phyloP scores from a whole-genome alignment of 2,329 filamentous ascomycete species.

The Lasiodiplodia citricola region DNA sequence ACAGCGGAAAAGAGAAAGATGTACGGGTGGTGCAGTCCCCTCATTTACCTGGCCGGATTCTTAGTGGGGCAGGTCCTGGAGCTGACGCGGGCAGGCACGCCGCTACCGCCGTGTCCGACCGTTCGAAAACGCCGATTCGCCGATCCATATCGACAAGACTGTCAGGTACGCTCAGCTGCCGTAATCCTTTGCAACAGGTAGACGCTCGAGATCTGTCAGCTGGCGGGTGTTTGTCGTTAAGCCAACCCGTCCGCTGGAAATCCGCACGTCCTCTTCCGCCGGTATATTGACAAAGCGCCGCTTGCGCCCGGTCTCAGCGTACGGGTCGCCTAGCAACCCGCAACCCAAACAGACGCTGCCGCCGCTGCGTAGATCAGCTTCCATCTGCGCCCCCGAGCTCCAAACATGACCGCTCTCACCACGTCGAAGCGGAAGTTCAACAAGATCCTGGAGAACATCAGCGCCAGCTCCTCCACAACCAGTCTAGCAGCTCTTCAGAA shows the following conservation, averaged over 20 bases:
- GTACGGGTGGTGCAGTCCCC: slow-evolving; percentile 25
- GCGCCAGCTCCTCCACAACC: slow-evolving; percentile 56
- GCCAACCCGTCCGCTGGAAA: background rate
- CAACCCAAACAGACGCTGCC: slow-evolving; percentile 18
- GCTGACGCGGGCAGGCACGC: slow-evolving; percentile 20
- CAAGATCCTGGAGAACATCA: slow-evolving; percentile 67
- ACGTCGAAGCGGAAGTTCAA: slow-evolving; percentile 86
- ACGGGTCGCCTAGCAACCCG: slow-evolving; percentile 25
- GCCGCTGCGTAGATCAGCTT: slow-evolving; percentile 20
- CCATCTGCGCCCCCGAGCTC: background rate
- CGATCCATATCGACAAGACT: slow-evolving; percentile 18
- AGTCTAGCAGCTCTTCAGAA: slow-evolving; percentile 46
- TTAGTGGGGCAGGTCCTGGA: slow-evolving; percentile 26
- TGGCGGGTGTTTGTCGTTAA: background rate
- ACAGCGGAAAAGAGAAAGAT: slow-evolving; percentile 38
- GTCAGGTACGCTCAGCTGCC: background rate
- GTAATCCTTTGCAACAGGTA: background rate
- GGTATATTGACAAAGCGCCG: slow-evolving; percentile 20
- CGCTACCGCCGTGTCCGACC: background rate
- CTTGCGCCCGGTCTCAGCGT: slow-evolving; percentile 1
- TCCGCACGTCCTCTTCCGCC: background rate
- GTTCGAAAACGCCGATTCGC: slow-evolving; percentile 25
- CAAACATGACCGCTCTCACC: slow-evolving; percentile 62
- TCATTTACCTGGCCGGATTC: slow-evolving; percentile 25
- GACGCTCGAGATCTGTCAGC: background rate